Base-by-base conservation (phyloP, 2,329 filamentous ascomycete species). In the Botrytis fragariae region DNA sequence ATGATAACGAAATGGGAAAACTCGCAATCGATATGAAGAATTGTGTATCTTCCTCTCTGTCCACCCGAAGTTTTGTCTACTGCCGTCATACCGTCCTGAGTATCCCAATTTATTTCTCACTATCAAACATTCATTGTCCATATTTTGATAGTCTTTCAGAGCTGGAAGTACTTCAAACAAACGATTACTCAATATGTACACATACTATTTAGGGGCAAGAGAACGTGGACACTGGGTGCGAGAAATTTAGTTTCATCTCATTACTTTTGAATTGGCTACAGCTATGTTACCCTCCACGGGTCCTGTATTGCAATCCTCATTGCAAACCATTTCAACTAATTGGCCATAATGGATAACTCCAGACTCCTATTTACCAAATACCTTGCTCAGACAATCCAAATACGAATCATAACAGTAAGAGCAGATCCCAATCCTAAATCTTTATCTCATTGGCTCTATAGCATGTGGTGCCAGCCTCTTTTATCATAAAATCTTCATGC, bases 11-110 rank as follows among this genome's bases (percentile, higher is more conserved):
- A n/a, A n/a, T 16, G 25, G 25, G 5, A n/a, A 7, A 54, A 16
- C 0, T 3, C 48, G 5, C 0, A 7, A n/a, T 54, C 4, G 12
- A 54, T 1, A 6, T 14, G 25, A n/a, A 16, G 10, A 54, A 4
- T 54, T n/a, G 2, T 16, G 4, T n/a, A 16, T n/a, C 25, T 54
- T 16, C 16, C 2, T 20, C 22, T 51, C 22, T 54, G n/a, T n/a
- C 25, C 3, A 54, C 48, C 25, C 8, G 25, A 2, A 16, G 25
- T n/a, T 14, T 16, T 0, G n/a, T 14, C 48, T 16, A 7, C 4
- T 0, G 25, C 12, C n/a, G 48, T 12, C 14, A 51, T 51, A 12
- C 5, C 10, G 0, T n/a, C 25, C 25, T 54, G 12, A 54, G 14
- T n/a, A 54, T n/a, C 10, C 25, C 5, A 16, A n/a, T 51, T n/a